A percentile compares a stretch with the other conserved stretches of the same genome.
Evolutionary conservation across 208 protist genomes (phyloP).

Genomic region (Acanthamoeba healyi): DNA sequence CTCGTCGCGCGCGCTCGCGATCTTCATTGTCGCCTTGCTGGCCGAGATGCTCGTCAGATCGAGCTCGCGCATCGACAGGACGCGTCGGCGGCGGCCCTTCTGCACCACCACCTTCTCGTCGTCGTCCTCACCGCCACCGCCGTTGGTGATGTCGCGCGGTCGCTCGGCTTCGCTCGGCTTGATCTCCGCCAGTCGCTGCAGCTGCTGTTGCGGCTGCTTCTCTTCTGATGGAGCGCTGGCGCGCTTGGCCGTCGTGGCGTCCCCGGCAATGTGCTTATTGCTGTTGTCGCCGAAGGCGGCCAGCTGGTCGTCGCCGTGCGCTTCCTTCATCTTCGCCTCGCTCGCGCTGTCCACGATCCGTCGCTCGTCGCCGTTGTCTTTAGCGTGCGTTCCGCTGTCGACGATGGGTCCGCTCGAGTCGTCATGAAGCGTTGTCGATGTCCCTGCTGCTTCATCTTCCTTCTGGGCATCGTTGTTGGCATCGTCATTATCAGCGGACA

Average conservation of each 20-base stretch:
- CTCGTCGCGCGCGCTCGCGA: background rate
- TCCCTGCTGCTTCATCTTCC: background rate
- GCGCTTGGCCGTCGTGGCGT: background rate
- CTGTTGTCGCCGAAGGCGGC: background rate
- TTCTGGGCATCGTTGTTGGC: background rate
- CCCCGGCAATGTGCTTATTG: background rate
- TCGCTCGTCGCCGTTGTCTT: background rate
- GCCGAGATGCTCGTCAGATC: background rate
- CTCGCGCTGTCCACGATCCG: background rate
- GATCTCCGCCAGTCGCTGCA: background rate
- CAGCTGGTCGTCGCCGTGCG: background rate
- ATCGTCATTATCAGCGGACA: background rate
- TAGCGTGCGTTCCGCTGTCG: too few relatives aligned
- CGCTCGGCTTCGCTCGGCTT: background rate
- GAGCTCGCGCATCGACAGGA: background rate
- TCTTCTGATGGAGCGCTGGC: background rate
- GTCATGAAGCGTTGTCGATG: background rate
- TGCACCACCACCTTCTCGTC: slow-evolving; percentile 17
- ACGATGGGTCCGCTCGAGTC: background rate
- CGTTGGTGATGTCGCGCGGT: background rate
- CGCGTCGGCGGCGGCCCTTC: slow-evolving; percentile 7
- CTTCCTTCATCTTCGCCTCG: slow-evolving; percentile 51
- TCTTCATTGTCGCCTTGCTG: background rate
- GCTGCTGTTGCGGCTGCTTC: background rate
- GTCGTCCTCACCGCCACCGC: background rate